Evolutionary conservation across 495 filamentous ascomycete species (phyloP), one percentile per base, ranked within the genome.

Genomic region (Neurospora sp.): DNA sequence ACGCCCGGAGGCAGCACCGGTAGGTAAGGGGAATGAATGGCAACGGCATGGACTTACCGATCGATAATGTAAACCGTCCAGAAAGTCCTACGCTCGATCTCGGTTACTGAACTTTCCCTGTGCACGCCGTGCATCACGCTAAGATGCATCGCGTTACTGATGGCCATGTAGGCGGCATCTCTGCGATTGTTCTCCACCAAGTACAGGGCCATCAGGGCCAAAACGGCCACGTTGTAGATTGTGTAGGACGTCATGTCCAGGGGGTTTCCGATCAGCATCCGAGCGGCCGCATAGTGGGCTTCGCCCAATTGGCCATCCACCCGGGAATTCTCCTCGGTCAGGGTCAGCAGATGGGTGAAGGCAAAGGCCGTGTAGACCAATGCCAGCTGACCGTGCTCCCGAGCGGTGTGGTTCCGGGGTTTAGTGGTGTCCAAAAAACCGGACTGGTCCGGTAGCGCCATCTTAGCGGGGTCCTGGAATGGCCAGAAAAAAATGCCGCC

Each of bases 51-150:
- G 53, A 20, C 77, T 73, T 73, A 84, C 77, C 82, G 75, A 65
- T 85, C 83, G 16, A 85, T 68, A 27, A 80, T 79, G 65, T 82
- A 84, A 16, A 83, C 74, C 9, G 81, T 84, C 83, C 83, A 85
- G 40, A 85, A 85, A 7, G 75, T 74, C 53, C 83, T 72, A 44
- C 81, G 79, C 0, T 74, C 75, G n/a, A 53, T 31, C 70, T 83
- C 82, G 65, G 77, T 74, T 3, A 75, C 73, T 8, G 74, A 70
- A 38, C 72, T 73, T 8, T 81, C 78, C 42, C 77, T 74, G 71
- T 85, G 79, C 12, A 80, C 65, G 31, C 83, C 83, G 53, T 80
- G 77, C 71, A 78, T 78, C 16, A 83, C 73, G 69, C 77, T 75
- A 10, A 82, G 72, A 40, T 79, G 73, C 75, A 82, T 80, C 17